phyloP scores from a whole-genome alignment of 2,329 filamentous ascomycete genomes.

The Fusarium lyarnte region DNA sequence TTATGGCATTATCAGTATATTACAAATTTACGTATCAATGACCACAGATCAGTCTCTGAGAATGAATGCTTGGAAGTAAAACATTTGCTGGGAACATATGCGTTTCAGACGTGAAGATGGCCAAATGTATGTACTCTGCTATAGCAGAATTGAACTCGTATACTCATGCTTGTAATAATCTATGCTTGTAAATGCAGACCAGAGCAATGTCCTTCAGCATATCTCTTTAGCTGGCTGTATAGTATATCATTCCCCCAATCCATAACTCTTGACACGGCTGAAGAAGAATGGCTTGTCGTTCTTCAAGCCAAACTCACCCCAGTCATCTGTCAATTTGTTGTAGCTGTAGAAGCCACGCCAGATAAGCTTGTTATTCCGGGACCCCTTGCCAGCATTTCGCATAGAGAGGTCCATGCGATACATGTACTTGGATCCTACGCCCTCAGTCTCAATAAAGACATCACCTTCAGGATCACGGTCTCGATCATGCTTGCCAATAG shows the following conservation, averaged over 20 bases:
- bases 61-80: neutral
- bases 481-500: conserved; percentile 22
- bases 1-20: conserved; percentile 6
- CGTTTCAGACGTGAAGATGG: neutral
- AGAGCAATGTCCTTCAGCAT: neutral
- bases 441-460: conserved; percentile 86
- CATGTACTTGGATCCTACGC: conserved; percentile 79
- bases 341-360: conserved; percentile 96
- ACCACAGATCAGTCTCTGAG: neutral
- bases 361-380: conserved; percentile 83
- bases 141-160: neutral
- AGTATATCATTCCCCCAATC: conserved; percentile 51
- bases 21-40: conserved; percentile 17
- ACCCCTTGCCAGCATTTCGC: conserved; percentile 68
- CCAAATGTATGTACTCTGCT: neutral
- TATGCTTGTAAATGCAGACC: neutral
- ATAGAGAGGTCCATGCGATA: conserved; percentile 84
- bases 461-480: conserved; percentile 65
- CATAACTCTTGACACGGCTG: conserved; percentile 72
- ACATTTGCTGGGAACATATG: fast-evolving
- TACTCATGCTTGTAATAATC: neutral
- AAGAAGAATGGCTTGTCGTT: conserved; percentile 75
- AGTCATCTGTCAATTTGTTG: conserved; percentile 89
- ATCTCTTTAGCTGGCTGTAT: neutral
- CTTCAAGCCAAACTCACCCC: conserved; percentile 78